Evolutionary conservation across 2,329 filamentous ascomycete species (phyloP).

Genomic region (Fusarium proliferatum): DNA sequence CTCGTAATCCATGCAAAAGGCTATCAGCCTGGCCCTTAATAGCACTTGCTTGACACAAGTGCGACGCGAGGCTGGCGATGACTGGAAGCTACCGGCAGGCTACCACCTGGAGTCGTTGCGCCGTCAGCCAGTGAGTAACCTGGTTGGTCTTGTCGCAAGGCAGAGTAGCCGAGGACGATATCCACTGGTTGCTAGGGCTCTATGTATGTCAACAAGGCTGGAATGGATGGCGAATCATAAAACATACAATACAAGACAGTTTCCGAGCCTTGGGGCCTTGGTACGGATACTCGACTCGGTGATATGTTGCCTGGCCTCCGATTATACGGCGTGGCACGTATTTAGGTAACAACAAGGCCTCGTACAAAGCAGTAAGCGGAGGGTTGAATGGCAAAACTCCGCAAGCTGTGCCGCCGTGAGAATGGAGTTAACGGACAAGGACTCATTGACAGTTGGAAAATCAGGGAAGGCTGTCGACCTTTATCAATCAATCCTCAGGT

Average conservation of each 20-base stretch:
- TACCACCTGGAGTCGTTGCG: slow-evolving; percentile 30
- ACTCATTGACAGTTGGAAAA: background rate
- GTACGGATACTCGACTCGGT: background rate
- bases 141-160: slow-evolving; percentile 22
- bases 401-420: slow-evolving; percentile 18
- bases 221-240: slow-evolving; percentile 30
- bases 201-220: slow-evolving; percentile 37
- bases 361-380: slow-evolving; percentile 10
- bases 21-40: slow-evolving; percentile 35
- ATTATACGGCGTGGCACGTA: slow-evolving; percentile 23
- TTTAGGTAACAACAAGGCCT: slow-evolving; percentile 20
- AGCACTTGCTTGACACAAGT: slow-evolving; percentile 32
- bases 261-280: slow-evolving; percentile 14
- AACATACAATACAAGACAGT: slow-evolving; percentile 18
- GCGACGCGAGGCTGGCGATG: slow-evolving; percentile 38
- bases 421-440: slow-evolving; percentile 17
- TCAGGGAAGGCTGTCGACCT: slow-evolving; percentile 22
- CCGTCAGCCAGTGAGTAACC: slow-evolving; percentile 23
- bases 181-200: slow-evolving; percentile 34
- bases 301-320: slow-evolving; percentile 10
- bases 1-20: slow-evolving; percentile 33
- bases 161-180: slow-evolving; percentile 25
- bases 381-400: slow-evolving; percentile 20
- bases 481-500: slow-evolving; percentile 38
- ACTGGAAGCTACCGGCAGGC: slow-evolving; percentile 21